Evolutionary conservation across 2,329 filamentous ascomycete genomes (phyloP).

Genomic region (Aspergillus puulaauensis): DNA sequence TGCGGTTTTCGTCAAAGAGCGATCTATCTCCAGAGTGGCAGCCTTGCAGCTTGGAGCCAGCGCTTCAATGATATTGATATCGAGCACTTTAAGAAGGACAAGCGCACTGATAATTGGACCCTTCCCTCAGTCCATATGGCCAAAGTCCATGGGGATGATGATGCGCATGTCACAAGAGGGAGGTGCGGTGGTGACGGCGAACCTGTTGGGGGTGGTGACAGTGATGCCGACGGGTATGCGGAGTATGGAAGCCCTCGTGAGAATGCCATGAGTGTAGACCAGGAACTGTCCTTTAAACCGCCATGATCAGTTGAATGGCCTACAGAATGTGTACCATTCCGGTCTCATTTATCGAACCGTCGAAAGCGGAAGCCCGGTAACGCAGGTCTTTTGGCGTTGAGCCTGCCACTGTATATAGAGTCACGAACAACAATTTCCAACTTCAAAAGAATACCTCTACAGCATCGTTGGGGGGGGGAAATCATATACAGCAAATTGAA

Average conservation of each 20-base stretch:
- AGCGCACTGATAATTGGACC: constrained; percentile 35
- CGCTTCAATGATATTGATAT: constrained; percentile 73
- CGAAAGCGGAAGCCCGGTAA: constrained; percentile 17
- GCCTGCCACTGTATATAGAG: constrained; percentile 9
- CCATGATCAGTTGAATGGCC: background rate
- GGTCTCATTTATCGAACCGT: background rate
- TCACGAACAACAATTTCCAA: constrained; percentile 1
- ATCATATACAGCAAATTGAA: background rate
- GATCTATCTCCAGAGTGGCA: constrained; percentile 52
- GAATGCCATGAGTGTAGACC: constrained; percentile 4
- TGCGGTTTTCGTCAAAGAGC: constrained; percentile 75
- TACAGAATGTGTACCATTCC: background rate
- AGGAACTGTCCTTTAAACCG: background rate
- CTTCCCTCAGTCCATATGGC: constrained; percentile 25
- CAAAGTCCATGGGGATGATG: constrained; percentile 17
- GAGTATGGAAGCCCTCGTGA: constrained; percentile 12
- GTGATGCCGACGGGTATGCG: constrained; percentile 12
- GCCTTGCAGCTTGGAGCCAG: constrained; percentile 59
- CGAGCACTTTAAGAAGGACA: constrained; percentile 43
- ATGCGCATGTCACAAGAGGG: background rate
- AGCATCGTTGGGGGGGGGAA: too few species aligned
- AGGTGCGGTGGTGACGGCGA: constrained; percentile 4
- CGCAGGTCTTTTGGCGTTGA: background rate
- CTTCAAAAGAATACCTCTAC: background rate
- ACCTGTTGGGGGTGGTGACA: constrained; percentile 2